Conservation (phyloP, 345 rosid genomes). For the Cardamine occulta region DNA sequence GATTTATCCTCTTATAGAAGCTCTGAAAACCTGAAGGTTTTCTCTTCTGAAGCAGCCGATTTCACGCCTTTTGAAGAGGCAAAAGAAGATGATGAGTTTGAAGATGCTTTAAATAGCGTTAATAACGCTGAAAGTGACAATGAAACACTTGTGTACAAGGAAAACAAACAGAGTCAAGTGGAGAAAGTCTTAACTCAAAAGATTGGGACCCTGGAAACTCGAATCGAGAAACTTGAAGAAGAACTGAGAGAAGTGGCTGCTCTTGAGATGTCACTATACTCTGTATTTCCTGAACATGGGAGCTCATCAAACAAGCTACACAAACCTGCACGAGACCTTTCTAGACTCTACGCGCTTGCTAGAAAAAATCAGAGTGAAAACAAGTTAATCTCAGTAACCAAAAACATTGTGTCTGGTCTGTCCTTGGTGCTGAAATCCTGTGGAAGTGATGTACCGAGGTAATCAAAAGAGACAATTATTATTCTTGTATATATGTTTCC, state of each 20-base stretch:
- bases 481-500: slow-evolving; percentile 19
- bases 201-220: slow-evolving; percentile 65
- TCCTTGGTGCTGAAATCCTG: slow-evolving; percentile 78
- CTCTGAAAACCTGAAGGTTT: slow-evolving; percentile 14
- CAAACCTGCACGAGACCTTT: slow-evolving; percentile 86
- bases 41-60: slow-evolving; percentile 52
- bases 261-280: slow-evolving; percentile 88
- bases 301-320: slow-evolving; percentile 86
- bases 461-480: not conserved
- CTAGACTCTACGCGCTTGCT: slow-evolving; percentile 83
- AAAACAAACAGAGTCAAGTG: slow-evolving; percentile 43
- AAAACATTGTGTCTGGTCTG: slow-evolving; percentile 76
- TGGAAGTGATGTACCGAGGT: slow-evolving; percentile 88
- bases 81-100: slow-evolving; percentile 61
- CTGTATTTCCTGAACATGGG: slow-evolving; percentile 88
- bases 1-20: slow-evolving; percentile 36
- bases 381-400: slow-evolving; percentile 73
- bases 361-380: slow-evolving; percentile 72
- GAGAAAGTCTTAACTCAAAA: slow-evolving; percentile 57
- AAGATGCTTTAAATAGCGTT: slow-evolving; percentile 57
- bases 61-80: slow-evolving; percentile 47
- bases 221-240: slow-evolving; percentile 77
- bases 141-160: slow-evolving; percentile 64
- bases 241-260: slow-evolving; percentile 94
- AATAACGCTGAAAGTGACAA: slow-evolving; percentile 54